These are phyloP conservation scores for Tillandsia fasciculata DNA, from an alignment of 176 grass and related monocot species.

Conservation along the genomic window DNA sequence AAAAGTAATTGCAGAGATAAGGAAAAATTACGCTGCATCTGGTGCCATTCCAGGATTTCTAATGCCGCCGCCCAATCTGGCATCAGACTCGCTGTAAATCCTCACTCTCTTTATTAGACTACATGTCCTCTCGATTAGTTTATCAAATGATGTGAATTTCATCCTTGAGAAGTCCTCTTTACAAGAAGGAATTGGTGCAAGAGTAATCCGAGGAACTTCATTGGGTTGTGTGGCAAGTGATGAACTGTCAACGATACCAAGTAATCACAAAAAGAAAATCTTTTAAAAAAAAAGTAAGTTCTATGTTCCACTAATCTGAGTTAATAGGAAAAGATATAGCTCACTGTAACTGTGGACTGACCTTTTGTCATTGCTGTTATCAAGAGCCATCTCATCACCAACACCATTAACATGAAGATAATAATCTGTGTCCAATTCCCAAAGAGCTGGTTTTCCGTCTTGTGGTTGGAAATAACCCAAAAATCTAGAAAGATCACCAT, in stretches of 20 bases:
- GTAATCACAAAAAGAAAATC: background rate
- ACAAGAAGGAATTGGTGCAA: conserved; percentile 56
- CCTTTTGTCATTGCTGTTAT: conserved; percentile 50
- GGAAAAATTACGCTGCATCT: conserved; percentile 70
- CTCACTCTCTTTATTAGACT: conserved; percentile 69
- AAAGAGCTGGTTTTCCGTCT: conserved; percentile 93
- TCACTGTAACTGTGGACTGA: conserved; percentile 12
- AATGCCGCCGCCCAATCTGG: conserved; percentile 34
- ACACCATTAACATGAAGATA: conserved; percentile 86
- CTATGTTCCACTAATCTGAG: no score
- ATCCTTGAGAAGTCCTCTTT: conserved; percentile 73
- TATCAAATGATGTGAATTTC: conserved; percentile 86
- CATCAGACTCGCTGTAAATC: conserved; percentile 52
- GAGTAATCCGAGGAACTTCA: background rate
- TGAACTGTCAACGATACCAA: conserved; percentile 8
- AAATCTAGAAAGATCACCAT: conserved; percentile 56
- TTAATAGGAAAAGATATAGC: no score
- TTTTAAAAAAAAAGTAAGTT: background rate
- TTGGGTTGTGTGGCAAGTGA: conserved; percentile 1
- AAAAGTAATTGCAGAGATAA: conserved; percentile 16
- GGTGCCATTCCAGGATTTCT: conserved; percentile 77
- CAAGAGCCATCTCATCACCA: conserved; percentile 39
- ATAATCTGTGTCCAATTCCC: conserved; percentile 97
- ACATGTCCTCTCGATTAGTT: conserved; percentile 64
- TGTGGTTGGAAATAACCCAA: conserved; percentile 90